These are phyloP conservation scores for Psilocybe cubensis DNA, from an alignment of 768 basidiomycete species.

Conservation along the genomic window DNA sequence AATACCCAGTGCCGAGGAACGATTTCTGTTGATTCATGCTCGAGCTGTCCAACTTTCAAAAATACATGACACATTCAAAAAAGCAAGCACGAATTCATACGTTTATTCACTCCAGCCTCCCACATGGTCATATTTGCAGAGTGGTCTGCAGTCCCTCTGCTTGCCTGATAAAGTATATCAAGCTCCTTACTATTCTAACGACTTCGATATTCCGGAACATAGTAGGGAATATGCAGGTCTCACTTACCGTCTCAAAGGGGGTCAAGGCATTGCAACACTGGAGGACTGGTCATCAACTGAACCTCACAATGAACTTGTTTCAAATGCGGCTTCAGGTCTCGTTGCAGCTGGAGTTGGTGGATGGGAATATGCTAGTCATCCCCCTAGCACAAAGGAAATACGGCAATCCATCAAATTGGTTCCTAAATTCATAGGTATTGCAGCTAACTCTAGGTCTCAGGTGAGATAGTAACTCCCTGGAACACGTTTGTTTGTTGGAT, in stretches of 20 bases:
- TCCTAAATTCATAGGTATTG: neutral
- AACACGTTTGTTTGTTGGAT: neutral
- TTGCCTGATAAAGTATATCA: constrained; percentile 69
- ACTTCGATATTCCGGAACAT: constrained; percentile 67
- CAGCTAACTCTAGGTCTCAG: constrained; percentile 50
- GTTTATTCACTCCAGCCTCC: constrained; percentile 57
- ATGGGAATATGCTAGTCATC: constrained; percentile 81
- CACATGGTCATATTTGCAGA: constrained; percentile 45
- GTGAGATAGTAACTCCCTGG: constrained; percentile 30
- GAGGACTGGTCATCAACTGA: constrained; percentile 54
- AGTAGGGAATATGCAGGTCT: constrained; percentile 81
- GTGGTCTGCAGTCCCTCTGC: constrained; percentile 46
- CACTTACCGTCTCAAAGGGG: constrained; percentile 71
- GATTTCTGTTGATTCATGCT: constrained; percentile 20
- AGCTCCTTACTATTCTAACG: constrained; percentile 80
- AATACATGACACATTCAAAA: constrained; percentile 30
- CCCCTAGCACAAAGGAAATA: constrained; percentile 63
- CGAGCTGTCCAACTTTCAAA: constrained; percentile 31
- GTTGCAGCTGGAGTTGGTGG: constrained; percentile 48
- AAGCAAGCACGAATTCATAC: constrained; percentile 41
- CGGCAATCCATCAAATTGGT: constrained; percentile 32
- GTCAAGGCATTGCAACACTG: constrained; percentile 55
- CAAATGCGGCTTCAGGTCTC: constrained; percentile 6
- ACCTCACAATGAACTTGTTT: neutral
- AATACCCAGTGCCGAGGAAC: constrained; percentile 13